These are phyloP conservation scores for Sclerotinia subarctica DNA, from an alignment of 2,329 filamentous ascomycete genomes.

Conservation along the genomic window DNA sequence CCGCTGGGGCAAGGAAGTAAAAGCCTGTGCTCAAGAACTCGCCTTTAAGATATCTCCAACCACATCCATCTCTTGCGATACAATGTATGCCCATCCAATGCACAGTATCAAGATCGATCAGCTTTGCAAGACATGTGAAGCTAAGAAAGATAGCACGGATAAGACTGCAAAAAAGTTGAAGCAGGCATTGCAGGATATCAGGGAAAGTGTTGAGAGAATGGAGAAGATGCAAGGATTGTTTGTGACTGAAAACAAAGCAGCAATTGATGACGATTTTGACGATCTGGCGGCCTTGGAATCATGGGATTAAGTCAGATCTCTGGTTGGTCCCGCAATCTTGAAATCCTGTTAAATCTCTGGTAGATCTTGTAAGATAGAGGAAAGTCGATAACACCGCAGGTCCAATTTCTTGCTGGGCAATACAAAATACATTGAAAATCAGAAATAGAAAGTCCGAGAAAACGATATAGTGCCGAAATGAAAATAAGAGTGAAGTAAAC, in stretches of 20 bases:
- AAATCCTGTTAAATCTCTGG: neutral
- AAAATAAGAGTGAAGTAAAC: neutral
- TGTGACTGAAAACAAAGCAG: conserved; percentile 1
- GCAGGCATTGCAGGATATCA: conserved; percentile 9
- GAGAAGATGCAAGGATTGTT: conserved; percentile 8
- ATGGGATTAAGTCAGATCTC: conserved; percentile 8
- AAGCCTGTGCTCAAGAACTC: neutral
- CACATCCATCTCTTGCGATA: conserved; percentile 5
- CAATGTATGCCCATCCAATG: conserved; percentile 12
- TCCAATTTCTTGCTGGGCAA: conserved; percentile 6
- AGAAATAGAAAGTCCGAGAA: neutral
- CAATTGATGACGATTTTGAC: neutral
- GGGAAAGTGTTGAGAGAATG: conserved; percentile 10
- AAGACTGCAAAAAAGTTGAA: neutral
- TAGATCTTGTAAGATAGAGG: conserved; percentile 9
- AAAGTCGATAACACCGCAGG: neutral
- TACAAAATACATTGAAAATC: conserved; percentile 13
- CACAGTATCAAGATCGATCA: neutral
- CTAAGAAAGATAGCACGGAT: neutral
- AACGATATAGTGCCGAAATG: neutral
- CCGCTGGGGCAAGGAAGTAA: neutral
- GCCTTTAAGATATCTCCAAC: neutral
- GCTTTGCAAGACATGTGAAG: neutral
- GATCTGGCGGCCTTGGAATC: neutral
- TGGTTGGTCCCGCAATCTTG: neutral